Percentiles rank a stretch among this genome's conserved stretches.
These are phyloP conservation scores for Hamamelis virginiana DNA, from an alignment of 164 flowering plant species.

Conservation along the genomic window DNA sequence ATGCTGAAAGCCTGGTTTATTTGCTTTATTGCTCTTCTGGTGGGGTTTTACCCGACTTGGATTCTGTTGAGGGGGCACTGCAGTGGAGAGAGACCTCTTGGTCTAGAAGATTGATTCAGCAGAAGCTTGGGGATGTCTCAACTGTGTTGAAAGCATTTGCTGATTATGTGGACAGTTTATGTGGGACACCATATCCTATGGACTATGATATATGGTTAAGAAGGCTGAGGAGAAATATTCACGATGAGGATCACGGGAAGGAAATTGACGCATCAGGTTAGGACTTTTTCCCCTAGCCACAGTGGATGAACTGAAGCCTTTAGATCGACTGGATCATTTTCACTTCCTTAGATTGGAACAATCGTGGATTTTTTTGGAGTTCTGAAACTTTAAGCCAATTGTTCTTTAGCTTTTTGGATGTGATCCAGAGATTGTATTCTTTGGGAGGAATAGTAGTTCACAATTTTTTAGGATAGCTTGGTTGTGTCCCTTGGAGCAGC, in stretches of 20 bases:
- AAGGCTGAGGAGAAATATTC: slow-evolving; percentile 58
- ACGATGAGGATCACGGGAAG: slow-evolving; percentile 68
- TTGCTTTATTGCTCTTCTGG: slow-evolving; percentile 65
- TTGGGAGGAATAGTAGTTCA: not conserved
- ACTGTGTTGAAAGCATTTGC: slow-evolving; percentile 91
- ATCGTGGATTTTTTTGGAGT: slow-evolving; percentile 6
- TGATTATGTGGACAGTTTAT: slow-evolving; percentile 88
- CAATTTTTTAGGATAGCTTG: not conserved
- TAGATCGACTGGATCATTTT: slow-evolving; percentile 10
- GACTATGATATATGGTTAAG: slow-evolving; percentile 88
- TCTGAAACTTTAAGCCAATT: not conserved
- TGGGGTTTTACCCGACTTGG: slow-evolving; percentile 62
- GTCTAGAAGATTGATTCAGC: slow-evolving; percentile 81
- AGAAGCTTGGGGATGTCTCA: slow-evolving; percentile 80
- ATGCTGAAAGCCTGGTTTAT: slow-evolving; percentile 89
- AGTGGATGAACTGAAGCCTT: slow-evolving; percentile 19
- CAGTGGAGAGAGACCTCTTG: slow-evolving; percentile 86
- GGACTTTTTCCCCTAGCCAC: slow-evolving; percentile 1
- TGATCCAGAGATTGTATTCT: not conserved
- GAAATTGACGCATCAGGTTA: slow-evolving; percentile 44
- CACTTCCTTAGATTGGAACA: not conserved
- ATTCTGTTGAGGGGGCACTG: slow-evolving; percentile 86
- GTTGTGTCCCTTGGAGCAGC: not conserved
- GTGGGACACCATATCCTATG: slow-evolving; percentile 90
- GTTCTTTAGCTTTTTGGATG: not conserved